A percentile compares a stretch with the other conserved stretches of the same genome.
Conservation (phyloP, 2,329 filamentous ascomycete genomes). For the Phialophora chinensis region DNA sequence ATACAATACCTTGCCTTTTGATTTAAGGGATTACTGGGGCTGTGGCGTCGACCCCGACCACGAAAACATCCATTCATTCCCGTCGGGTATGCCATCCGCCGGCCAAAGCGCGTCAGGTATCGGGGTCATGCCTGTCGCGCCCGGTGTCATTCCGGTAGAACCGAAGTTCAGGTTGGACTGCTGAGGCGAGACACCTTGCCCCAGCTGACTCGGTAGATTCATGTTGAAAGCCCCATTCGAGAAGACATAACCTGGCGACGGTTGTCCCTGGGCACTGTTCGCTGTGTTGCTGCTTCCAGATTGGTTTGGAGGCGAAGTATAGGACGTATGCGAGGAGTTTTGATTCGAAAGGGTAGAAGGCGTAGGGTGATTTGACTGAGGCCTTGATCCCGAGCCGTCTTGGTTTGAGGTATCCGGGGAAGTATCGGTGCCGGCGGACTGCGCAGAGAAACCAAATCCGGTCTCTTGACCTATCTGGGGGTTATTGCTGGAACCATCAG, state of each 20-base stretch:
- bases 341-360: conserved; percentile 34
- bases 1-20: neutral
- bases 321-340: conserved; percentile 32
- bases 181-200: conserved; percentile 10
- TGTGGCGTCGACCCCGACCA: conserved; percentile 34
- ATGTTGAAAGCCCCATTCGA: conserved; percentile 12
- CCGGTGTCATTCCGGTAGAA: conserved; percentile 36
- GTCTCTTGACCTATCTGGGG: conserved; percentile 18
- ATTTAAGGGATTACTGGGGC: conserved; percentile 15
- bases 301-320: conserved; percentile 34
- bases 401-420: conserved; percentile 31
- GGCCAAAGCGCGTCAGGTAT: conserved; percentile 33
- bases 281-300: conserved; percentile 24
- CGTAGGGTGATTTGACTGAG: conserved; percentile 36
- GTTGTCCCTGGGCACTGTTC: conserved; percentile 19
- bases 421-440: conserved; percentile 27
- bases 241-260: conserved; percentile 23
- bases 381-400: conserved; percentile 29
- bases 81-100: conserved; percentile 31
- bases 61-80: conserved; percentile 37
- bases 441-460: conserved; percentile 20
- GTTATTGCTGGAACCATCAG: conserved; percentile 14
- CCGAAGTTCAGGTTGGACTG: conserved; percentile 15
- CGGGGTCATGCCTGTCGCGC: conserved; percentile 36
- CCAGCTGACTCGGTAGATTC: conserved; percentile 6